Evolutionary conservation across 1,284 basidiomycete species (phyloP).

Genomic region (Rhodotorula sp.): DNA sequence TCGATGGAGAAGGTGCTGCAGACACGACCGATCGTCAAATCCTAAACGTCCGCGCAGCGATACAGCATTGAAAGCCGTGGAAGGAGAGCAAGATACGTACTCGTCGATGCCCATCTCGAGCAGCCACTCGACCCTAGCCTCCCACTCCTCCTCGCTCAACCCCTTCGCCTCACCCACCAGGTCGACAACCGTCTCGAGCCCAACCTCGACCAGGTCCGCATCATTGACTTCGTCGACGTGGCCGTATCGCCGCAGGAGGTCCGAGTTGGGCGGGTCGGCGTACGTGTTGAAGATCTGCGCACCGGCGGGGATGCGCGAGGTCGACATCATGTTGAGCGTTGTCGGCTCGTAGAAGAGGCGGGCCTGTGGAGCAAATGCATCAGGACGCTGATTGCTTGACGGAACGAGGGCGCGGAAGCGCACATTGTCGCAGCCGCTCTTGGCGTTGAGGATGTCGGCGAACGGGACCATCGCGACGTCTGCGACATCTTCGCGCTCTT

Average conservation of each 20-base stretch:
- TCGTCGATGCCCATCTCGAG: conserved; percentile 86
- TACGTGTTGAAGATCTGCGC: conserved; percentile 96
- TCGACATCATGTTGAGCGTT: conserved; percentile 76
- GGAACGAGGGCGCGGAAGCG: conserved; percentile 44
- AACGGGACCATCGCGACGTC: conserved; percentile 93
- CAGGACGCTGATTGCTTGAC: not conserved
- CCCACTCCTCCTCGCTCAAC: conserved; percentile 46
- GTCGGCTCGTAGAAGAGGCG: conserved; percentile 78
- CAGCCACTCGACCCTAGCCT: conserved; percentile 83
- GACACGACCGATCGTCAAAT: not conserved
- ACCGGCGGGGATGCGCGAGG: conserved; percentile 69
- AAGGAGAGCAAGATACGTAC: conserved; percentile 57
- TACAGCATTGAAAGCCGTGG: not conserved
- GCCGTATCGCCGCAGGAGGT: conserved; percentile 88
- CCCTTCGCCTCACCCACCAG: conserved; percentile 51
- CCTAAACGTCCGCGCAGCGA: conserved; percentile 9
- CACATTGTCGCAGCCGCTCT: conserved; percentile 82
- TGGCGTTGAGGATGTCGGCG: conserved; percentile 80
- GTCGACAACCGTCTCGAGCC: conserved; percentile 72
- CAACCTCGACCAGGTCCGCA: conserved; percentile 81
- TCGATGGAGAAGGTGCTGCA: conserved; percentile 66
- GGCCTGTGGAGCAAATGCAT: conserved; percentile 58
- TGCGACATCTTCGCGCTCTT: conserved; percentile 59
- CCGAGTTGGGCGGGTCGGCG: conserved; percentile 90
- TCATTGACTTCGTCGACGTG: conserved; percentile 90